Evolutionary conservation across 2,329 filamentous ascomycete species (phyloP), one percentile per base, ranked within the genome.

Genomic region (Arthroderma sp.): DNA sequence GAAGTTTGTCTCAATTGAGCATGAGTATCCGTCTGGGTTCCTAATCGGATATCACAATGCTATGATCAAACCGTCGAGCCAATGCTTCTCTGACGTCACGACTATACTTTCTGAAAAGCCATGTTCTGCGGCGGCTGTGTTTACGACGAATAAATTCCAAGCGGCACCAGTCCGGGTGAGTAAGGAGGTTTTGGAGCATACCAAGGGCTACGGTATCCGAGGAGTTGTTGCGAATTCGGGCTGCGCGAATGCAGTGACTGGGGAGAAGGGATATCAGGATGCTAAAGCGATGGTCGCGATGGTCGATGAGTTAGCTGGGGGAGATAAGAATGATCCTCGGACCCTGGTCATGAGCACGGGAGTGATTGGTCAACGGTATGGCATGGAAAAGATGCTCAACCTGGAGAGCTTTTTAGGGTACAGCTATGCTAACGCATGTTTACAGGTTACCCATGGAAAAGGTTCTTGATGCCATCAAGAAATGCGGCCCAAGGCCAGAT

Each of bases 291-390:
- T 98, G 91, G 85, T 83, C 10, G 68, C 69, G 49, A 79, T 78
- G 50, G 85, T 88, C 5, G 87, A 95, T 60, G 70, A 77, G 44
- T 76, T 74, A 53, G 77, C 77, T 50, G 64, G 64, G 47, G 41
- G 54, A 49, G 37, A 61, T 64, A 41, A 59, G 7, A 61, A 65
- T 37, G 68, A 71, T 39, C 68, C 74, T 33, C 73, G 72, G 52
- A 91, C 85, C n/a, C 72, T 98, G 40, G 89, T 96, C 49, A 96
- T 98, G 91, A 95, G 87, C 62, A 98, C 91, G 2, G 91, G 91
- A 44, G 91, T 98, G 38, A 98, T 98, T 60, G 91, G 91, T 6
- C 89, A 96, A 66, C 80, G 85, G 80, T 81, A 61, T 52, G 66
- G 22, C 11, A 36, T 43, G n/a, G 51, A 32, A 11, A 4, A 31